Evolutionary conservation across 2,329 filamentous ascomycete genomes (phyloP).

Genomic region (Fusarium drepaniforme): DNA sequence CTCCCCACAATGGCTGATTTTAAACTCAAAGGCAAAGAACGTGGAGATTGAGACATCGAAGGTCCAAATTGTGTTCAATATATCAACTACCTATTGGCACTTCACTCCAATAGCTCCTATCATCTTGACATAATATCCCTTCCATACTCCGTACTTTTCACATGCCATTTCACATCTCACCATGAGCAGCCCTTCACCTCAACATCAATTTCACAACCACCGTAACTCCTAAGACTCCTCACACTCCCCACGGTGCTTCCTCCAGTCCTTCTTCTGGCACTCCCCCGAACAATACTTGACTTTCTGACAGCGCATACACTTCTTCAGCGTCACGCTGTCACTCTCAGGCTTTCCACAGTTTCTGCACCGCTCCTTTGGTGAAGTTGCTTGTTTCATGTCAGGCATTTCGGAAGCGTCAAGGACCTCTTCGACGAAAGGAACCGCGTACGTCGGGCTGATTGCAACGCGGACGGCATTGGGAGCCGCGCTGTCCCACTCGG

Average conservation of each 20-base stretch:
- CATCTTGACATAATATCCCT: neutral
- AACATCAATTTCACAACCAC: neutral
- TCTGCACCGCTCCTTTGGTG: slow-evolving; percentile 47
- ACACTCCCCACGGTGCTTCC: slow-evolving; percentile 61
- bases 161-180: neutral
- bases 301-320: slow-evolving; percentile 58
- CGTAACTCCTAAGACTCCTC: slow-evolving; percentile 24
- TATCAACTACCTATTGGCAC: neutral
- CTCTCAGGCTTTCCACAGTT: slow-evolving; percentile 52
- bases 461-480: slow-evolving; percentile 65
- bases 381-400: slow-evolving; percentile 4
- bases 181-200: neutral
- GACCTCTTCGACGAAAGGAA: slow-evolving; percentile 57
- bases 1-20: neutral
- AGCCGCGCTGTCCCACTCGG: slow-evolving; percentile 57
- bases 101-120: neutral
- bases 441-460: slow-evolving; percentile 67
- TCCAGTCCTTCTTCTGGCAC: slow-evolving; percentile 69
- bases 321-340: slow-evolving; percentile 52
- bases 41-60: neutral
- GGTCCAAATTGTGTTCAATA: neutral
- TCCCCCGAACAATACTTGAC: slow-evolving; percentile 63
- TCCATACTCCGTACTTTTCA: neutral
- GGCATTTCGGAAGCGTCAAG: slow-evolving; percentile 44
- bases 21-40: neutral